Base-by-base conservation (phyloP, 164 flowering plant genomes). In the Umbellularia californica region DNA sequence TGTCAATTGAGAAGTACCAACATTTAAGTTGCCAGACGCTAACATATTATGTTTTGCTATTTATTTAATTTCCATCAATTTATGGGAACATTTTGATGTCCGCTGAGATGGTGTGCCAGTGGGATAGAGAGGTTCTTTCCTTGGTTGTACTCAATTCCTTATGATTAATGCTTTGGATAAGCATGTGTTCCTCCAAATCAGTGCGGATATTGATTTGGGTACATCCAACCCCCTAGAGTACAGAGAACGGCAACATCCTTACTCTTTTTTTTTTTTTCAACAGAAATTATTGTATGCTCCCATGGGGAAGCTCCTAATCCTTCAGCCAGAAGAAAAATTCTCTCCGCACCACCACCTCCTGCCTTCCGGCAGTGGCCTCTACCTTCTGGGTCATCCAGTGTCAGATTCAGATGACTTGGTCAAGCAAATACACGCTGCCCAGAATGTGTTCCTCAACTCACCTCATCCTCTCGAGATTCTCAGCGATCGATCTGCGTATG, bases 381-480 rank as follows among this genome's bases (percentile, higher is more conserved):
- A 94, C 74, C 51, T 72, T 41, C 23, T 77, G 20, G 55, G 63
- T 65, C 69, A 66, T 64, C 70, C 50, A 19, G 65, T 23, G 3
- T 51, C 67, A 23, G 22, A 68, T 41, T 47, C 75, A 9, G 58
- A 50, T 25, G 70, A 72, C 17, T 75, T 88, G 30, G 72, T 90
- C 20, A 83, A 60, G 23, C 64, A 81, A 51, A 87, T 89, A 80
- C 85, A 84, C 83, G 89, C 94, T 20, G 99, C 99, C 27, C 85
- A 84, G 74, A 24, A 65, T 11, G 82, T 80, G 10, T 96, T 94
- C 83, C 74, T 96, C 24, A 92, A 94, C 83, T 83, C 94, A 2
- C 98, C 99, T 1, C 99, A 96, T 75, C 99, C 98, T 2, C 93
- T 96, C 0, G 98, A 96, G 85, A 92, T 91, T 51, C 81, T 96